Percentiles rank a stretch among this genome's conserved stretches.
phyloP scores from a whole-genome alignment of 768 basidiomycete genomes.

The Chalciporus pseudorubinellus region DNA sequence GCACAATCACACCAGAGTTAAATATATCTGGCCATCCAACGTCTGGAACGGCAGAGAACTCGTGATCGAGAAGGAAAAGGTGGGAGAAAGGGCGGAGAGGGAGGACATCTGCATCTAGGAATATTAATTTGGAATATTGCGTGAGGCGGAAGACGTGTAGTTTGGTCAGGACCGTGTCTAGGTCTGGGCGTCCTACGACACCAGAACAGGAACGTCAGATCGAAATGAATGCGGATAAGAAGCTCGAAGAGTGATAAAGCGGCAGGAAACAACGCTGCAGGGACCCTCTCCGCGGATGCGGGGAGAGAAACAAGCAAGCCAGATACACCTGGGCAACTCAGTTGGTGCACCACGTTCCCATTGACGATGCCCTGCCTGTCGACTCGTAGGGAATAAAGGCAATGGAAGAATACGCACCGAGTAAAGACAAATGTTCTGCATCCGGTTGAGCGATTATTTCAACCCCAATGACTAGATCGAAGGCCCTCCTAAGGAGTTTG shows the following conservation, averaged over 20 bases:
- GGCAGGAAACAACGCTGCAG: slow-evolving; percentile 20
- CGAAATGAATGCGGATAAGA: not conserved
- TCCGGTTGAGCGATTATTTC: slow-evolving; percentile 79
- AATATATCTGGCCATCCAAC: slow-evolving; percentile 99
- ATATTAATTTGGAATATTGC: slow-evolving; percentile 82
- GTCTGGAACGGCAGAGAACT: slow-evolving; percentile 93
- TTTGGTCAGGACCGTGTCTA: slow-evolving; percentile 92
- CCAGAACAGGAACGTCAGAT: slow-evolving; percentile 15
- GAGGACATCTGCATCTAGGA: slow-evolving; percentile 90
- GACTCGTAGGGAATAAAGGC: not conserved
- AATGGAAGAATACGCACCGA: slow-evolving; percentile 55
- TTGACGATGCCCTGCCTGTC: slow-evolving; percentile 1
- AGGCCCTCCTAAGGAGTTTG: slow-evolving; percentile 75
- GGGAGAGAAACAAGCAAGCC: not conserved
- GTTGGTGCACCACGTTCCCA: slow-evolving; percentile 8
- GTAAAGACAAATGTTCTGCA: slow-evolving; percentile 63
- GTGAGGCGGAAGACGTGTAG: slow-evolving; percentile 92
- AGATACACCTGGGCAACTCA: slow-evolving; percentile 9
- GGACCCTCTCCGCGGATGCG: slow-evolving; percentile 7
- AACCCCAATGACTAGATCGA: slow-evolving; percentile 86
- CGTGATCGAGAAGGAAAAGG: slow-evolving; percentile 78
- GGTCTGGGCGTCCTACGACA: slow-evolving; percentile 83
- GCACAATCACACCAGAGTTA: slow-evolving; percentile 94
- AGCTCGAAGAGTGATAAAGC: slow-evolving; percentile 11
- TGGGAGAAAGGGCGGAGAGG: slow-evolving; percentile 87